Evolutionary conservation across 2,329 filamentous ascomycete genomes (phyloP), one percentile per base, ranked within the genome.

Genomic region (Apiospora hydei): DNA sequence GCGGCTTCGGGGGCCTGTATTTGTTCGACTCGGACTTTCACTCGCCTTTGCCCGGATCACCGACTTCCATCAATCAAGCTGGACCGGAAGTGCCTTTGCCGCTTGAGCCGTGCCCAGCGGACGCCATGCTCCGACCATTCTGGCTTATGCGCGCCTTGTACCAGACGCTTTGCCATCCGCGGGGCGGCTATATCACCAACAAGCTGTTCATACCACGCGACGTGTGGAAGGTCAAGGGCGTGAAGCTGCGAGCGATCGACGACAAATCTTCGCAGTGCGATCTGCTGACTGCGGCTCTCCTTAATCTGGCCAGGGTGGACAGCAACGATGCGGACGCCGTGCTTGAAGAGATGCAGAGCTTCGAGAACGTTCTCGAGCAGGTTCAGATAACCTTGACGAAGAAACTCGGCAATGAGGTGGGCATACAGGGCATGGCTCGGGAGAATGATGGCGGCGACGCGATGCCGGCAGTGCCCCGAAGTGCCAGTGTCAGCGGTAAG

Each of bases 61-160:
- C 93, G 0, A 91, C 90, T 2, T 91, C 90, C n/a, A 90, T 92
- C 3, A 91, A 92, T 71, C 85, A 88, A 4, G 81, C 88, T n/a
- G 85, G 86, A 16, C 78, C 85, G 0, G 91, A 94, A 75, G 89
- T 91, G 0, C 95, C 95, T 16, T 88, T 92, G 30, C 90, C 94
- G 0, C 87, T 99, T 6, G 96, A 99, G 79, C 93, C 96, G 3
- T 99, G 97, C 80, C 96, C 96, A 0, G 94, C 93, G 47, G 94
- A 97, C 53, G 92, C 92, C 73, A 88, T 98, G 77, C 87, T 98
- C n/a, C 91, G 96, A 26, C 97, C 96, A 1, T 99, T 98, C 82
- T 99, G 96, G 96, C 87, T 99, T 64, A 98, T 99, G 94, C 91
- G 96, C 71, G 95, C 93, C 74, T 87, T 99, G 38, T 97, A 96